Base-by-base conservation (phyloP, 163 green algal species). In the Scenedesmus sp. region DNA sequence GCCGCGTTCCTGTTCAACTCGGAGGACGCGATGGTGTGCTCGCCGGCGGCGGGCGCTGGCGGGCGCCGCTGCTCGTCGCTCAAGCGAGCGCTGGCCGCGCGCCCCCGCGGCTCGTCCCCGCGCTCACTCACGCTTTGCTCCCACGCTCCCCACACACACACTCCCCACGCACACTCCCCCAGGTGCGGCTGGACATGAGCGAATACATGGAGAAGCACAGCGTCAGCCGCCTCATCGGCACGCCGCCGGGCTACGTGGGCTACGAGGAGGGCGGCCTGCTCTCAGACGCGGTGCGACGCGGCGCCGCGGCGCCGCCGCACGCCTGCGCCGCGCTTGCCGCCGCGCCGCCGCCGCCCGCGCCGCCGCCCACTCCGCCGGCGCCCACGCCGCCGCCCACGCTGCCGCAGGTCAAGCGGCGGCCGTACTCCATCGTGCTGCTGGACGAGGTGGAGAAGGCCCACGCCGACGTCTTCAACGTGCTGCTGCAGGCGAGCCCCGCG, bases 161-260 rank as follows among this genome's bases (percentile, higher is more conserved):
- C n/a, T n/a, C n/a, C n/a, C n/a, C n/a, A n/a, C n/a, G n/a, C n/a
- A n/a, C n/a, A n/a, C n/a, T 50, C 1, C 75, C 57, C 15, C 77
- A 83, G 77, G 77, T 83, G 50, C 77, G 79, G 17, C 81, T 86
- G 62, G 81, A 86, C 63, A 86, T 86, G 81, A 84, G 51, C 22
- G 90, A 95, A 82, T 98, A 95, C 87, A 96, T 97, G 93, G 94
- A 98, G 91, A 95, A 95, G 83, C 95, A 98, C 78, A 86, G 78
- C 3, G 95, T 98, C 15, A 85, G 60, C 9, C 84, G 92, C 18
- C 85, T 98, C 22, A 94, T 98, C 26, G 95, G 95, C 14, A 89
- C 95, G 29, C 95, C 95, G 10, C 95, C 95, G 5, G 95, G 95
- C 42, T 97, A 98, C 79, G 77, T 92, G 60, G 94, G 91, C 62